These are phyloP conservation scores for Hydnum rufescens DNA, from an alignment of 768 basidiomycete genomes.

Conservation along the genomic window DNA sequence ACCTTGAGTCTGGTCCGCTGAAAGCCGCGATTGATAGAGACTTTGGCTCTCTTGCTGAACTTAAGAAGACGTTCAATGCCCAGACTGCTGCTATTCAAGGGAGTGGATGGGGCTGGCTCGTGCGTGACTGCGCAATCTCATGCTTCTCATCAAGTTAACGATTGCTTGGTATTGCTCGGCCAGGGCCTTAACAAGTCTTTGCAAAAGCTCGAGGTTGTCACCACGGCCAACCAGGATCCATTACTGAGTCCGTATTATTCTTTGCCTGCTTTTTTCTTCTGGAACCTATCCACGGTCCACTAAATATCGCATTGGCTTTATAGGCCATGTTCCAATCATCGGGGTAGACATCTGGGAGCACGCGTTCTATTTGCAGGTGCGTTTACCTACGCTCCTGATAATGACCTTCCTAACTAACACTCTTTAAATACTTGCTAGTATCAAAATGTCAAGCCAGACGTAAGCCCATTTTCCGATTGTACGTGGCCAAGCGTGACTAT, in stretches of 20 bases:
- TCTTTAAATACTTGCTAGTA: conserved; percentile 19
- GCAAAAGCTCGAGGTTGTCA: conserved; percentile 71
- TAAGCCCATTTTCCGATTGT: conserved; percentile 27
- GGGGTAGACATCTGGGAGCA: conserved; percentile 98
- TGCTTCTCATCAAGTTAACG: neutral
- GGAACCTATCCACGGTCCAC: neutral
- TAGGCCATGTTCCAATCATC: conserved; percentile 75
- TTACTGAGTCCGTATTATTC: conserved; percentile 32
- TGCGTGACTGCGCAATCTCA: conserved; percentile 19
- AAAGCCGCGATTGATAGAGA: conserved; percentile 57
- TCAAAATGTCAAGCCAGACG: conserved; percentile 85
- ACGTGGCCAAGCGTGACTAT: neutral
- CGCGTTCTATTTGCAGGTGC: conserved; percentile 45
- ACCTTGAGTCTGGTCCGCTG: conserved; percentile 42
- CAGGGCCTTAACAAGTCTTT: conserved; percentile 50
- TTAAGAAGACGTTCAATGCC: conserved; percentile 76
- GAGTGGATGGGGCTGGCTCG: conserved; percentile 98
- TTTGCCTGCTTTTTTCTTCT: neutral
- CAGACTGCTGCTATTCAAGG: conserved; percentile 86
- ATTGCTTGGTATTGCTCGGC: neutral
- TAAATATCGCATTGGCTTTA: neutral
- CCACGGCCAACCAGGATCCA: conserved; percentile 95
- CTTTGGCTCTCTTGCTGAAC: conserved; percentile 71
- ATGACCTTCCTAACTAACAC: neutral
- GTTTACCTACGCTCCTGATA: neutral